These are phyloP conservation scores for Persicaria tinctoria DNA, from an alignment of 148 eudicot genomes.

Conservation along the genomic window DNA sequence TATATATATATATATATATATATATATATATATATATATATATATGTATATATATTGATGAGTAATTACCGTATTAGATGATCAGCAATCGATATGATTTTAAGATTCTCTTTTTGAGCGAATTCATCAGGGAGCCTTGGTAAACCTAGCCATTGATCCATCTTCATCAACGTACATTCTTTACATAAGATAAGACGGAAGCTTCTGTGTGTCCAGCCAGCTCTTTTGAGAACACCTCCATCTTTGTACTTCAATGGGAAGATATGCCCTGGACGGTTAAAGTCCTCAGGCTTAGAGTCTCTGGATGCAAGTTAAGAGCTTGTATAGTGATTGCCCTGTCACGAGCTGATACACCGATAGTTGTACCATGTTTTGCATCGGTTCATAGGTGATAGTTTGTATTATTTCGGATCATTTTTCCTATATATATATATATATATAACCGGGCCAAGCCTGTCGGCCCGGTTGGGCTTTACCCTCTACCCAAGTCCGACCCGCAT, in stretches of 20 bases:
- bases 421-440: too few species aligned
- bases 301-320: constrained; percentile 55
- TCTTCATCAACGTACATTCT: constrained; percentile 74
- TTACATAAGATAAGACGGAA: constrained; percentile 48
- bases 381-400: too few species aligned
- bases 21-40: too few species aligned
- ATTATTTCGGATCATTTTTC: too few species aligned
- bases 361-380: constrained; percentile 75
- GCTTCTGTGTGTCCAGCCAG: constrained; percentile 80
- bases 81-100: constrained; percentile 62
- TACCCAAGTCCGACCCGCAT: too few species aligned
- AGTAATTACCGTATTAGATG: constrained; percentile 58
- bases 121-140: constrained; percentile 56
- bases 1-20: too few species aligned
- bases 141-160: constrained; percentile 75
- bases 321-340: constrained; percentile 55
- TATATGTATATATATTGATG: too few species aligned
- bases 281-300: constrained; percentile 52
- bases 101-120: constrained; percentile 37
- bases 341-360: constrained; percentile 64
- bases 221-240: constrained; percentile 70
- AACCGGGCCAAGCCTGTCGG: too few species aligned
- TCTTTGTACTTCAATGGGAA: constrained; percentile 63
- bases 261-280: constrained; percentile 72
- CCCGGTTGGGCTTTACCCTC: too few species aligned